Evolutionary conservation across 2,329 filamentous ascomycete genomes (phyloP).

Genomic region (Colletotrichum sublineola): DNA sequence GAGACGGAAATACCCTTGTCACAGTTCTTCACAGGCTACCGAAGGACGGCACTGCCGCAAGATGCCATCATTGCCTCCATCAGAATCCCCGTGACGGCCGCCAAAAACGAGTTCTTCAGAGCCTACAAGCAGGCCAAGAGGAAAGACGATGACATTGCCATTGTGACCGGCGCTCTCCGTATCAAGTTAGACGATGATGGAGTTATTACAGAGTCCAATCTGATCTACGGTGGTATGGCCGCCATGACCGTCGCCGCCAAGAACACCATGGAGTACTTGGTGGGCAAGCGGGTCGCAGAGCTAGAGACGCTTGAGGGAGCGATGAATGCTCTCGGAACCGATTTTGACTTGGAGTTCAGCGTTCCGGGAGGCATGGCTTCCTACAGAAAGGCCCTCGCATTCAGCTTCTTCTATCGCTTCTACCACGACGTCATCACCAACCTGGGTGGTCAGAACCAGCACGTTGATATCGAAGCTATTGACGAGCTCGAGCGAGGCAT

Average conservation of each 20-base stretch:
- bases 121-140: slow-evolving; percentile 97
- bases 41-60: slow-evolving; percentile 82
- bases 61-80: slow-evolving; percentile 90
- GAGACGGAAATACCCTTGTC: slow-evolving; percentile 92
- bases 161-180: slow-evolving; percentile 89
- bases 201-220: slow-evolving; percentile 78
- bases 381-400: slow-evolving; percentile 89
- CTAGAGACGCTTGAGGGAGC: slow-evolving; percentile 87
- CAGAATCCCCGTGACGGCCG: slow-evolving; percentile 81
- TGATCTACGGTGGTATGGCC: slow-evolving; percentile 97
- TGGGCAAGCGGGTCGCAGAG: slow-evolving; percentile 84
- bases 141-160: slow-evolving; percentile 98
- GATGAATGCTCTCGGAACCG: slow-evolving; percentile 89
- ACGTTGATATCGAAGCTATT: slow-evolving; percentile 79
- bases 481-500: slow-evolving; percentile 88
- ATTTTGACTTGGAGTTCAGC: slow-evolving; percentile 90
- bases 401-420: slow-evolving; percentile 97
- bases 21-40: slow-evolving; percentile 92
- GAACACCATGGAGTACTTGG: slow-evolving; percentile 78
- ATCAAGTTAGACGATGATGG: slow-evolving; percentile 78
- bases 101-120: slow-evolving; percentile 85
- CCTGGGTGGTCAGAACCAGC: slow-evolving; percentile 62
- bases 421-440: slow-evolving; percentile 87
- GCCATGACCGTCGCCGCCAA: slow-evolving; percentile 90
- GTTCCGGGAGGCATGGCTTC: slow-evolving; percentile 98